A percentile compares a stretch with the other conserved stretches of the same genome.
These are phyloP conservation scores for Blastobotrys persicus DNA, from an alignment of 1,139 yeast species.

Conservation along the genomic window DNA sequence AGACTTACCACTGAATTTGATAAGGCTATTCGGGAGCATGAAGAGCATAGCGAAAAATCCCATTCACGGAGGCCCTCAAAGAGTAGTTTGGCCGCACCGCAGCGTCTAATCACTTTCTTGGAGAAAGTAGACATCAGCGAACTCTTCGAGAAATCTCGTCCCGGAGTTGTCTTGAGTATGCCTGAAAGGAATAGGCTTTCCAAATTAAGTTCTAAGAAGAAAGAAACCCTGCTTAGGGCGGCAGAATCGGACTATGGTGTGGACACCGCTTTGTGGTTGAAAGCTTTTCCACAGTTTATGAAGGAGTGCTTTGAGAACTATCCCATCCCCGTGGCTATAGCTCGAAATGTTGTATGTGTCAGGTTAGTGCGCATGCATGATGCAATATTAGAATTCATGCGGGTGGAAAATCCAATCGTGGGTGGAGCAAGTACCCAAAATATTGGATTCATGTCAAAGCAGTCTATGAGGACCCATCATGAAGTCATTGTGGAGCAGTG, in stretches of 20 bases:
- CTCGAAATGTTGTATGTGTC: conserved; percentile 89
- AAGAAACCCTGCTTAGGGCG: conserved; percentile 60
- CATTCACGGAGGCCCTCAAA: conserved; percentile 26
- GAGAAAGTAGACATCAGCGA: conserved; percentile 68
- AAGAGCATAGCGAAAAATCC: conserved; percentile 31
- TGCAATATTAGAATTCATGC: conserved; percentile 62
- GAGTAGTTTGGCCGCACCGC: conserved; percentile 55
- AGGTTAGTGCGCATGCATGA: conserved; percentile 89
- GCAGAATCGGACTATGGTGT: conserved; percentile 94
- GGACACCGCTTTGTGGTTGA: conserved; percentile 92
- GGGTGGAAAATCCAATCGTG: conserved; percentile 35
- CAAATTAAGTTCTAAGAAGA: conserved; percentile 56
- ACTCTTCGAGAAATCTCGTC: conserved; percentile 49
- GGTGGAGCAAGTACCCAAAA: conserved; percentile 4
- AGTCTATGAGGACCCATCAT: conserved; percentile 50
- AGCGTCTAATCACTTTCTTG: conserved; percentile 73
- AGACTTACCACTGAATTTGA: conserved; percentile 82
- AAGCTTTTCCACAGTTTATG: conserved; percentile 75
- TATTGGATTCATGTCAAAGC: conserved; percentile 23
- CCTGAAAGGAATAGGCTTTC: conserved; percentile 77
- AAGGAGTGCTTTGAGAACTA: conserved; percentile 73
- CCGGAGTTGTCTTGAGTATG: conserved; percentile 62
- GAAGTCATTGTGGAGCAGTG: conserved; percentile 81
- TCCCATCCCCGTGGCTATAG: conserved; percentile 91
- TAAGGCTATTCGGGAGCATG: conserved; percentile 62